Evolutionary conservation across 129 eudicot genomes (phyloP).

Genomic region (Logfia minima): DNA sequence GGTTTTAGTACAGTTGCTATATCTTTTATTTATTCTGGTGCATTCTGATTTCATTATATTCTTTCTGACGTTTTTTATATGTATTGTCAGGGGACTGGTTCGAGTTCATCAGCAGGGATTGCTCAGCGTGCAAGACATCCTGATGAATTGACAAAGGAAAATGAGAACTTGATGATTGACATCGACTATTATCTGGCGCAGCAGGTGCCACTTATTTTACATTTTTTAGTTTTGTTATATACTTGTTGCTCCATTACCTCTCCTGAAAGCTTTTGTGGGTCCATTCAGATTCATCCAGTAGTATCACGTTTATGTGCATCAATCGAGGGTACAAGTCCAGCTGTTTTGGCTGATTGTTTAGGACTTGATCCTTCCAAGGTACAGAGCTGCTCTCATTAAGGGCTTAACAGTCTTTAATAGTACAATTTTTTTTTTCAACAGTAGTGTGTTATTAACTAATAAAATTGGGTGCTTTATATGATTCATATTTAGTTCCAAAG

Average conservation of each 20-base stretch:
- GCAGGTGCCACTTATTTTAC: slow-evolving; percentile 48
- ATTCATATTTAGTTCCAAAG: slow-evolving; percentile 62
- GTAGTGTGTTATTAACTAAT: not conserved
- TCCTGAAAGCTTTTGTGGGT: slow-evolving; percentile 17
- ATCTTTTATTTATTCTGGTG: not conserved
- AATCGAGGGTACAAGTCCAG: slow-evolving; percentile 96
- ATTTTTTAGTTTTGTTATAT: not conserved
- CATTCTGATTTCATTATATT: not conserved
- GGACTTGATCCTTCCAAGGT: slow-evolving; percentile 99
- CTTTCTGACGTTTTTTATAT: not conserved
- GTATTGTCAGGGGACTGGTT: slow-evolving; percentile 60
- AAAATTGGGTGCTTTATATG: slow-evolving; percentile 5
- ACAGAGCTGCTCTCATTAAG: slow-evolving; percentile 12
- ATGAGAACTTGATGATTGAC: slow-evolving; percentile 80
- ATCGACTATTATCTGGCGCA: slow-evolving; percentile 95
- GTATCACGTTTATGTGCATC: slow-evolving; percentile 98
- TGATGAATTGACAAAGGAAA: slow-evolving; percentile 79
- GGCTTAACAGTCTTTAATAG: not conserved
- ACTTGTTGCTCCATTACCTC: not conserved
- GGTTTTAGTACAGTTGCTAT: not conserved
- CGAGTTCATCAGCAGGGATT: slow-evolving; percentile 68
- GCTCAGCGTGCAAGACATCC: slow-evolving; percentile 99
- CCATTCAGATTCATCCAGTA: slow-evolving; percentile 92
- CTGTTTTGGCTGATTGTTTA: slow-evolving; percentile 92
- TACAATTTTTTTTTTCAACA: not conserved